These are phyloP conservation scores for Penicillium diatomitis DNA, from an alignment of 495 filamentous ascomycete species.

Conservation along the genomic window DNA sequence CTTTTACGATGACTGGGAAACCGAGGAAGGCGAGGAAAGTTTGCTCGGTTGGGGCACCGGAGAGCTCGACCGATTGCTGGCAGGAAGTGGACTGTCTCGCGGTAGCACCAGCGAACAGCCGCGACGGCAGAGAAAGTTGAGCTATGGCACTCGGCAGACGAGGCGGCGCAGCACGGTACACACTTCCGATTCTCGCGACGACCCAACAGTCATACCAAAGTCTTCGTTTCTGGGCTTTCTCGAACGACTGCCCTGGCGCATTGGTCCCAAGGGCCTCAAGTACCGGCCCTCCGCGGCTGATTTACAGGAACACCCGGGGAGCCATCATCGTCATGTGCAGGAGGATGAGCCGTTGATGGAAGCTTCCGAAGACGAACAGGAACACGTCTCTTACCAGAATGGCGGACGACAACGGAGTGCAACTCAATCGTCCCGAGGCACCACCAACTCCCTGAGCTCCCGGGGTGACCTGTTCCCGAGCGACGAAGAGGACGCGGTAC, in stretches of 20 bases:
- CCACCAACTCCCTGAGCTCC: slow-evolving; percentile 84
- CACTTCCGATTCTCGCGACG: slow-evolving; percentile 49
- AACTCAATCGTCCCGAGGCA: slow-evolving; percentile 73
- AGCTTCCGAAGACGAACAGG: slow-evolving; percentile 42
- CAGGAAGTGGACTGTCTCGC: slow-evolving; percentile 54
- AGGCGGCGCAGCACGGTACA: slow-evolving; percentile 58
- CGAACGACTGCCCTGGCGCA: slow-evolving; percentile 72
- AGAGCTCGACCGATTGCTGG: slow-evolving; percentile 80
- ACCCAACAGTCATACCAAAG: slow-evolving; percentile 86
- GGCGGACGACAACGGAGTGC: slow-evolving; percentile 63
- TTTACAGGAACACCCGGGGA: slow-evolving; percentile 77
- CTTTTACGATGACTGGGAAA: slow-evolving; percentile 98
- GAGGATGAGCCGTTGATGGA: slow-evolving; percentile 71
- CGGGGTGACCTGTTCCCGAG: slow-evolving; percentile 89
- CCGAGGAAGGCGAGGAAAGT: slow-evolving; percentile 53
- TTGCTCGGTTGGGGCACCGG: slow-evolving; percentile 69
- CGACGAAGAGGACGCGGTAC: slow-evolving; percentile 88
- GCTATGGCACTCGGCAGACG: slow-evolving; percentile 64
- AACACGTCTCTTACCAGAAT: slow-evolving; percentile 14
- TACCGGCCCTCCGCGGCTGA: slow-evolving; percentile 91
- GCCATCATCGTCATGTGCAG: slow-evolving; percentile 28
- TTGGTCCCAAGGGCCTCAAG: slow-evolving; percentile 66
- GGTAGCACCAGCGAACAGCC: slow-evolving; percentile 49
- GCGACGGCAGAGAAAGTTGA: slow-evolving; percentile 71
- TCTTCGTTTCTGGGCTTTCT: slow-evolving; percentile 82